These are phyloP conservation scores for Kregervanrija fluxuum DNA, from an alignment of 805 yeast genomes.

Conservation along the genomic window DNA sequence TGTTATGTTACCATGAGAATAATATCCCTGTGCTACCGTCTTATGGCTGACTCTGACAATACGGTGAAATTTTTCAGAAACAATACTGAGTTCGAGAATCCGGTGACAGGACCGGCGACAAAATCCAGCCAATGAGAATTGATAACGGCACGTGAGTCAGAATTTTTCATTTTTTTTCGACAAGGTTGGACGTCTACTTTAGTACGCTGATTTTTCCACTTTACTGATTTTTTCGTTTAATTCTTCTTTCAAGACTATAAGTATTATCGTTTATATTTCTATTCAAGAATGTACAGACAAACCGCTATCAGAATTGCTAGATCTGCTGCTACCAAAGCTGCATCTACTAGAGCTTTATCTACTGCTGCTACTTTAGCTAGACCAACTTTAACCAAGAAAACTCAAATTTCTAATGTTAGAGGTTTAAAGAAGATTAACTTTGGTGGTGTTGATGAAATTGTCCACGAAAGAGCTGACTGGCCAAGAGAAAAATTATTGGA, in stretches of 20 bases:
- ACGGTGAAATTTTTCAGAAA: no score
- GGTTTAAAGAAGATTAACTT: conserved; percentile 96
- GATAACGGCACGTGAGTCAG: no score
- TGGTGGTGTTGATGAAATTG: conserved; percentile 91
- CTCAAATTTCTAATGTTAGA: conserved; percentile 54
- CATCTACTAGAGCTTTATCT: conserved; percentile 55
- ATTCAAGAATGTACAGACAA: conserved; percentile 31
- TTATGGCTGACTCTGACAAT: no score
- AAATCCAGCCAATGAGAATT: no score
- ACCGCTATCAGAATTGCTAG: conserved; percentile 43
- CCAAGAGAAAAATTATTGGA: conserved; percentile 93
- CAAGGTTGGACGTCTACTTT: no score
- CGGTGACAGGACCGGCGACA: no score
- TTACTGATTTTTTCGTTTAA: neutral
- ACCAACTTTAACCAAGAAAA: conserved; percentile 36
- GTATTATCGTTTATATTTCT: no score
- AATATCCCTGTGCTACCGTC: no score
- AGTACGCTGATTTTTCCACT: no score
- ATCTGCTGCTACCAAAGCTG: conserved; percentile 34
- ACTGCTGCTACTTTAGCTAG: conserved; percentile 36
- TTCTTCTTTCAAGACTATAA: conserved; percentile 15
- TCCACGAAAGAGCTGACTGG: conserved; percentile 99
- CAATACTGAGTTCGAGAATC: no score
- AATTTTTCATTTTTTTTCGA: no score
- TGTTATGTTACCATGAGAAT: no score